phyloP scores from a whole-genome alignment of 2,329 filamentous ascomycete species.

The Alternaria hordeiaustralica region DNA sequence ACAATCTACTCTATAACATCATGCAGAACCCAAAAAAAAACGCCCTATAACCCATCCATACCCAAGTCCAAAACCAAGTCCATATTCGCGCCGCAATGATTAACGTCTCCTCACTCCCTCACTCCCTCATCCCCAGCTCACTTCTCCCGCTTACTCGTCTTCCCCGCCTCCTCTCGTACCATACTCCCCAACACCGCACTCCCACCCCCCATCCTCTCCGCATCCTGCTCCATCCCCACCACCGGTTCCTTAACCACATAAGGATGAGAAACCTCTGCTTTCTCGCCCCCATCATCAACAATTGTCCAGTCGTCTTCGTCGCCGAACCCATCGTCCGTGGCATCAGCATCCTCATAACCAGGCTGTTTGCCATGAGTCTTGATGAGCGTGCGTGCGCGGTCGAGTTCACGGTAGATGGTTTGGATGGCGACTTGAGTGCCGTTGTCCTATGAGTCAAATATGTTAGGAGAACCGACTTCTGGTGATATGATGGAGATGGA shows the following conservation, averaged over 20 bases:
- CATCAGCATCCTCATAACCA: constrained; percentile 43
- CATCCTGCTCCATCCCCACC: constrained; percentile 31
- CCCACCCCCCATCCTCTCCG: constrained; percentile 26
- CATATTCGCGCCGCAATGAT: neutral
- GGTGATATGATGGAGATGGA: no score
- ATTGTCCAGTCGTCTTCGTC: constrained; percentile 95
- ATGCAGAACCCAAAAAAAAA: constrained; percentile 15
- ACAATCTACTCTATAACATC: neutral
- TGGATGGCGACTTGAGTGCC: constrained; percentile 91
- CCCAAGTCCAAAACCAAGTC: neutral
- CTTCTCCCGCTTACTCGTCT: constrained; percentile 7
- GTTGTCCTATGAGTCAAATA: constrained; percentile 67
- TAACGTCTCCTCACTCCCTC: neutral
- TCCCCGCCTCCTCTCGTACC: constrained; percentile 32
- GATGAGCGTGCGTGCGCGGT: constrained; percentile 87
- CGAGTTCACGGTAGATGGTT: constrained; percentile 90
- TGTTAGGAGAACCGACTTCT: constrained; percentile 26
- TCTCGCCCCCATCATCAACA: constrained; percentile 68
- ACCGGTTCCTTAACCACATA: constrained; percentile 32
- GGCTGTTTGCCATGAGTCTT: constrained; percentile 59
- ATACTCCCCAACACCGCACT: constrained; percentile 40
- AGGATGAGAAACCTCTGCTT: constrained; percentile 25
- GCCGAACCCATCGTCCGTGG: constrained; percentile 69
- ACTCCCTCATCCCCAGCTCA: constrained; percentile 11
- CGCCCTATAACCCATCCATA: neutral